phyloP scores from a whole-genome alignment of 2,329 filamentous ascomycete genomes.

The Fragosphaeria purpurea region DNA sequence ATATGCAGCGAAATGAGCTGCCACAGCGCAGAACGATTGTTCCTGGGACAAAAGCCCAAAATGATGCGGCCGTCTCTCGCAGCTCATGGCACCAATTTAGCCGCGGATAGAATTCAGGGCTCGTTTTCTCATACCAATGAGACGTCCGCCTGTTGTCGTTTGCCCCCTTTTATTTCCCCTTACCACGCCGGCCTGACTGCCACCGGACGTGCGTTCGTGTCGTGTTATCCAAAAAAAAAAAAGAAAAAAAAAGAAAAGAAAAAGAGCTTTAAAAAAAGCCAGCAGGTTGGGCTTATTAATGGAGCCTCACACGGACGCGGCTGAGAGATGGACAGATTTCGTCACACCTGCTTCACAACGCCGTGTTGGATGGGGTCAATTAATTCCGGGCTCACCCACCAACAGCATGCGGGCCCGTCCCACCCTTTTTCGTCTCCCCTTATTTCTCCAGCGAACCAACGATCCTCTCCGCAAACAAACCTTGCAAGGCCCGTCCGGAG shows the following conservation, averaged over 20 bases:
- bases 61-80: background rate
- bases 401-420: no score
- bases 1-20: slow-evolving; percentile 15
- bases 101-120: slow-evolving; percentile 1
- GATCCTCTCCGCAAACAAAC: no score
- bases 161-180: background rate
- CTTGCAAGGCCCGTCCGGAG: no score
- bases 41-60: background rate
- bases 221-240: background rate
- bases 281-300: background rate
- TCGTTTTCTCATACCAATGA: background rate
- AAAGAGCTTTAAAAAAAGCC: background rate
- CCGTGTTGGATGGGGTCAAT: no score
- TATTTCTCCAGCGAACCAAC: no score
- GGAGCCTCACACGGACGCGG: background rate
- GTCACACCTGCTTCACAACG: no score
- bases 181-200: background rate
- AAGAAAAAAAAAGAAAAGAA: background rate
- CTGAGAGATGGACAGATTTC: background rate
- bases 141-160: background rate
- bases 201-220: slow-evolving; percentile 1
- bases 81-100: slow-evolving; percentile 7
- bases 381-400: no score
- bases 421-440: no score
- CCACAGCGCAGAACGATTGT: slow-evolving; percentile 10